These are phyloP conservation scores for Emmonsiellopsis sp. DNA, from an alignment of 2,329 filamentous ascomycete species.

Conservation along the genomic window DNA sequence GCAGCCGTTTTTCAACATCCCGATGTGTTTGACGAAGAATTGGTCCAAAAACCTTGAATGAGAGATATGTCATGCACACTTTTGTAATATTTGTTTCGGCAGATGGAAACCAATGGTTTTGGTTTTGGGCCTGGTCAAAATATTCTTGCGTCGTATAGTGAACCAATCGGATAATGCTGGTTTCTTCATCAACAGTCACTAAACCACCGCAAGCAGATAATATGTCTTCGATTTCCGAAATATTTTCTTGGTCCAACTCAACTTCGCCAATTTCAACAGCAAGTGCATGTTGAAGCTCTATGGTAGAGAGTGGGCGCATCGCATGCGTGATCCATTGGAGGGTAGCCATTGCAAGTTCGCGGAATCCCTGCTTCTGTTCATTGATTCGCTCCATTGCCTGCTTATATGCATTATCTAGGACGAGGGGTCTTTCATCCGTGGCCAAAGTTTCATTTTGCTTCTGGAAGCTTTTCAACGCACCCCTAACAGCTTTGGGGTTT, in stretches of 20 bases:
- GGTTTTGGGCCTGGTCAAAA: slow-evolving; percentile 19
- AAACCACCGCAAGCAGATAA: slow-evolving; percentile 15
- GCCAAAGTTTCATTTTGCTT: neutral
- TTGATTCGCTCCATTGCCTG: slow-evolving; percentile 11
- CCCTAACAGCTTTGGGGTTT: neutral
- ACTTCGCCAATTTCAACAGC: slow-evolving; percentile 13
- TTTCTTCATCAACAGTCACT: slow-evolving; percentile 12
- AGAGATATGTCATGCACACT: neutral
- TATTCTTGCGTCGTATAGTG: slow-evolving; percentile 41
- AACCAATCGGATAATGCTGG: slow-evolving; percentile 16
- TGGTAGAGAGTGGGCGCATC: slow-evolving; percentile 11
- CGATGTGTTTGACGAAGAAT: too few species aligned
- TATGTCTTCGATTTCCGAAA: slow-evolving; percentile 13
- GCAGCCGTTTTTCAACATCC: neutral
- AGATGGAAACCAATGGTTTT: neutral
- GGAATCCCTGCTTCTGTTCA: slow-evolving; percentile 4
- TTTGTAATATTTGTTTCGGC: neutral
- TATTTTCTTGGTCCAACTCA: slow-evolving; percentile 14
- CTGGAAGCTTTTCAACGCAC: neutral
- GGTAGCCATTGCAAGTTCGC: slow-evolving; percentile 11
- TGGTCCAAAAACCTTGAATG: neutral
- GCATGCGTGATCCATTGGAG: slow-evolving; percentile 16
- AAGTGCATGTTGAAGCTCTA: slow-evolving; percentile 20
- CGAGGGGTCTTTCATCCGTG: neutral
- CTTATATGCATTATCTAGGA: slow-evolving; percentile 8